phyloP scores from a whole-genome alignment of 371 early-diverging fungal species.

The Apophysomyces elegans region DNA sequence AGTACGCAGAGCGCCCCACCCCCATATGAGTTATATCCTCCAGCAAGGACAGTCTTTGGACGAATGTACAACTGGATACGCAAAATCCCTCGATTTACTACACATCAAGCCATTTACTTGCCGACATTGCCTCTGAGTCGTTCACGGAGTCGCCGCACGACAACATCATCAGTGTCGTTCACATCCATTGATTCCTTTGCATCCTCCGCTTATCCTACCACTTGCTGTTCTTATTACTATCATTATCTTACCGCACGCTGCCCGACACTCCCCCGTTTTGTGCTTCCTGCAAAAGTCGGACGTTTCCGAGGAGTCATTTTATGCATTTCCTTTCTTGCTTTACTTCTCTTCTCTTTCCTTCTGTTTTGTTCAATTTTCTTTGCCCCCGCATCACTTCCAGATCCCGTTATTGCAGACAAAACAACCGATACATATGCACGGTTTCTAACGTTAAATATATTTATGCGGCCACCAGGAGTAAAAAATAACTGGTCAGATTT shows the following conservation, averaged over 20 bases:
- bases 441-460: constrained; percentile 81
- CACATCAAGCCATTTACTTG: constrained; percentile 49
- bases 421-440: constrained; percentile 45
- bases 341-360: constrained; percentile 38
- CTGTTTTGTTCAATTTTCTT: constrained; percentile 35
- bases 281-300: constrained; percentile 35
- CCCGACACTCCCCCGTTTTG: constrained; percentile 28
- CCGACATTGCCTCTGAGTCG: constrained; percentile 35
- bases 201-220: constrained; percentile 26
- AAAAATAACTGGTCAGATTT: constrained; percentile 75
- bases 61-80: constrained; percentile 52
- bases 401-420: constrained; percentile 21
- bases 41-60: constrained; percentile 44
- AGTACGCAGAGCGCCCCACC: constrained; percentile 53
- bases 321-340: constrained; percentile 31
- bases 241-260: constrained; percentile 18
- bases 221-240: constrained; percentile 38
- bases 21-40: constrained; percentile 54
- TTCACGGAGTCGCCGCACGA: constrained; percentile 2
- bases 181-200: constrained; percentile 28
- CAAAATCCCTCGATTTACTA: constrained; percentile 43
- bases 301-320: constrained; percentile 33
- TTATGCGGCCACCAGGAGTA: constrained; percentile 85
- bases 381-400: constrained; percentile 29
- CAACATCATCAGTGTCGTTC: constrained; percentile 21